Evolutionary conservation across 2,329 filamentous ascomycete species (phyloP).

Genomic region (Aspergillus oerlinghausenensis): DNA sequence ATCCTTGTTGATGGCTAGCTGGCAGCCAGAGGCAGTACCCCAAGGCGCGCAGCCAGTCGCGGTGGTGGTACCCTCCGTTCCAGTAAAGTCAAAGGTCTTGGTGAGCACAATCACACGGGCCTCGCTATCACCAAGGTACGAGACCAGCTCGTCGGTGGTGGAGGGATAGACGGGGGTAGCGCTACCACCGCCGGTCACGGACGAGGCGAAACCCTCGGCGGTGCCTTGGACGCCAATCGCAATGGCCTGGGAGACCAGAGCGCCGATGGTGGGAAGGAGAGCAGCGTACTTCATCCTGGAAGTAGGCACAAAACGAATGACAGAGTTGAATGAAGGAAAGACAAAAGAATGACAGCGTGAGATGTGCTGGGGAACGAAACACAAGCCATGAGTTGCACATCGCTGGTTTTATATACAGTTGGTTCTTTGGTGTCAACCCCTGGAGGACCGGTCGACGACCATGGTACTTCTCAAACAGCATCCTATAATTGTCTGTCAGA

Average conservation of each 20-base stretch:
- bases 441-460: no score
- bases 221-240: conserved; percentile 23
- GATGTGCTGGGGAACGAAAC: neutral
- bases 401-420: neutral
- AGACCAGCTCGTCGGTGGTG: conserved; percentile 53
- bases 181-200: conserved; percentile 57
- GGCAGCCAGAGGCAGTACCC: conserved; percentile 51
- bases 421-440: no score
- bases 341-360: neutral
- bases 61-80: conserved; percentile 37
- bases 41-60: conserved; percentile 56
- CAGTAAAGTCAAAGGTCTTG: conserved; percentile 18
- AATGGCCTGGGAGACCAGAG: conserved; percentile 2
- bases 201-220: conserved; percentile 48
- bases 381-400: neutral
- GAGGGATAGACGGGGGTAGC: conserved; percentile 52
- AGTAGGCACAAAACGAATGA: neutral
- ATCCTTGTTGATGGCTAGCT: conserved; percentile 58
- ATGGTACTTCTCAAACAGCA: neutral
- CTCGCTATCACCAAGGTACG: conserved; percentile 52
- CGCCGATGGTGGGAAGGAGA: neutral
- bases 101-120: conserved; percentile 53
- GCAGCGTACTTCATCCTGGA: neutral
- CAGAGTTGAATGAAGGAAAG: neutral
- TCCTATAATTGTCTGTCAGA: neutral